These are phyloP conservation scores for Phytophthora ramorum DNA, from an alignment of 352 stramenopile species.

Conservation along the genomic window DNA sequence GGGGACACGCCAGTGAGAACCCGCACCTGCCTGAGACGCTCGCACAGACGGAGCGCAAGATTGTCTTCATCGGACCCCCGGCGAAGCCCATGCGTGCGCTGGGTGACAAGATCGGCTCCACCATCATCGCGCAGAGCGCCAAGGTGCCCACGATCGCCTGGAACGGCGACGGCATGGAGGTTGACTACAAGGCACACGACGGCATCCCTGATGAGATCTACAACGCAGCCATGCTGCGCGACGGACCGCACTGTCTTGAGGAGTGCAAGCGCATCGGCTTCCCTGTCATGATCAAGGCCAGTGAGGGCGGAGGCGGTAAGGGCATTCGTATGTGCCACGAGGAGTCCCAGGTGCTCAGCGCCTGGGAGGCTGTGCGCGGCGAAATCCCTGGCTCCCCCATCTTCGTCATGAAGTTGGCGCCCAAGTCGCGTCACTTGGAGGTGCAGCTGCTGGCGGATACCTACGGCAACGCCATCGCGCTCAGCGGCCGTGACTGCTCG, in stretches of 20 bases:
- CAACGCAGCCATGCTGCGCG: constrained; percentile 93
- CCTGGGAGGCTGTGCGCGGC: constrained; percentile 97
- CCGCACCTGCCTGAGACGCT: constrained; percentile 96
- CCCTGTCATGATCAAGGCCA: constrained; percentile 99
- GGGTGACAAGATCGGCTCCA: constrained; percentile 99
- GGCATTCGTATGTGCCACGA: constrained; percentile 97
- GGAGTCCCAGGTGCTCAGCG: constrained; percentile 91
- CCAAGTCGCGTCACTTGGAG: constrained; percentile 98
- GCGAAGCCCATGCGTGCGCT: constrained; percentile 98
- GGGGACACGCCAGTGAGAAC: constrained; percentile 99
- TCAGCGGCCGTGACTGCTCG: constrained; percentile 99
- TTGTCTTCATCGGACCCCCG: constrained; percentile 98
- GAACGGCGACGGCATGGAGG: constrained; percentile 97
- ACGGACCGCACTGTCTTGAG: constrained; percentile 93
- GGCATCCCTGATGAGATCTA: constrained; percentile 96
- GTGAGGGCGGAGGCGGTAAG: constrained; percentile 98
- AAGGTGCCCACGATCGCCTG: constrained; percentile 99
- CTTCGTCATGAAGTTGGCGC: constrained; percentile 99
- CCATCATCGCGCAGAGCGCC: constrained; percentile 99
- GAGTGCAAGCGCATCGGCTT: constrained; percentile 97
- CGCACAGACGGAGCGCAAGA: constrained; percentile 89
- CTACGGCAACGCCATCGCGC: constrained; percentile 98
- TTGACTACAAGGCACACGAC: constrained; percentile 89
- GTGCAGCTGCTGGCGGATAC: constrained; percentile 99
- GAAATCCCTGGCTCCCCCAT: constrained; percentile 99